These are phyloP conservation scores for Physcomitrellopsis africana DNA, from an alignment of 225 moss, liverwort and hornwort species.

Conservation along the genomic window DNA sequence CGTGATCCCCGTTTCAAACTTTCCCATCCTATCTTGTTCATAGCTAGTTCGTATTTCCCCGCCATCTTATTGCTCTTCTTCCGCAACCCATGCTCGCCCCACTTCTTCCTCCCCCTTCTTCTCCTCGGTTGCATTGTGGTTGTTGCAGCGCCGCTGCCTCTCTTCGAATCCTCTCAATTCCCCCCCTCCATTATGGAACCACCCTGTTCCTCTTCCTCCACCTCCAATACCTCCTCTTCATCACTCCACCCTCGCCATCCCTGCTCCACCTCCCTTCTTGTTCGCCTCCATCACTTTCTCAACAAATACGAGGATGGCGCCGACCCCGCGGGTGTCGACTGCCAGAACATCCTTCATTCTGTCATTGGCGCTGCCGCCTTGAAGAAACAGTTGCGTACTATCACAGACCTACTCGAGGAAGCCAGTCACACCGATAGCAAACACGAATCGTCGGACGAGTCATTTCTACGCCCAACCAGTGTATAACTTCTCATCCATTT, in stretches of 20 bases:
- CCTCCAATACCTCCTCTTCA: not conserved
- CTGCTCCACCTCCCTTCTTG: not conserved
- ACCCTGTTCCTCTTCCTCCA: not conserved
- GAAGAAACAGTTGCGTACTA: not conserved
- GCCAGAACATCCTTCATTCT: conserved; percentile 21
- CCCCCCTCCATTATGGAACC: not conserved
- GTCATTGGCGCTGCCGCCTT: conserved; percentile 27
- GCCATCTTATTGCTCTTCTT: no score
- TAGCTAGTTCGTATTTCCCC: no score
- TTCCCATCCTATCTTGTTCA: no score
- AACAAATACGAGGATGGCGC: conserved; percentile 30
- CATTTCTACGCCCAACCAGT: not conserved
- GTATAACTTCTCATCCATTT: not conserved
- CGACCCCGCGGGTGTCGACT: conserved; percentile 27
- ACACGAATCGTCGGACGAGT: not conserved
- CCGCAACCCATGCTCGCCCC: no score
- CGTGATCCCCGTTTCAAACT: no score
- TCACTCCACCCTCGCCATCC: not conserved
- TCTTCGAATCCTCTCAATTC: not conserved
- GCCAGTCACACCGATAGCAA: not conserved
- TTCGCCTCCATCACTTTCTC: conserved; percentile 25
- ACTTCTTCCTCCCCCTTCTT: no score
- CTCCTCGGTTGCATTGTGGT: no score
- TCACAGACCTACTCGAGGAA: not conserved
- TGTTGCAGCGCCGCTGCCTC: no score